These are phyloP conservation scores for Albatrellus ellisii DNA, from an alignment of 768 basidiomycete genomes.

Conservation along the genomic window DNA sequence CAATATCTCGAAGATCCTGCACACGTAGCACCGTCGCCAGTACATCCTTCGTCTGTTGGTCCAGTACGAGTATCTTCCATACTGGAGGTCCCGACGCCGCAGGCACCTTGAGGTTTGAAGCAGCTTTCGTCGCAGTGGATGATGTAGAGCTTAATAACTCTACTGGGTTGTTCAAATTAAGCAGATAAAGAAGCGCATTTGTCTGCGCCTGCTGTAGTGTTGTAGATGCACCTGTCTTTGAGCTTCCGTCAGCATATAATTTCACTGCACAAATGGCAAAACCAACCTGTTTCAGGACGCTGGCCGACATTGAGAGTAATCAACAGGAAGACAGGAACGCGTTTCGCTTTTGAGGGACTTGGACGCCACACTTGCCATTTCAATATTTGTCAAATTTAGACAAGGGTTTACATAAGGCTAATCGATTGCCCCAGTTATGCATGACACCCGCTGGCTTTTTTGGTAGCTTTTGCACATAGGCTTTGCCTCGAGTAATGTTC, in stretches of 20 bases:
- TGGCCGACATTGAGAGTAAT: too few relatives aligned
- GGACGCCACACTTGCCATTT: too few relatives aligned
- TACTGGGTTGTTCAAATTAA: conserved; percentile 68
- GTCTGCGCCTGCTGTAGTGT: conserved; percentile 88
- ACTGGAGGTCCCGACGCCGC: conserved; percentile 58
- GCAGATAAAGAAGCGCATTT: conserved; percentile 65
- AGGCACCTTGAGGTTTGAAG: conserved; percentile 35
- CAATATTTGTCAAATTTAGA: too few relatives aligned
- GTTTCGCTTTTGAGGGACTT: too few relatives aligned
- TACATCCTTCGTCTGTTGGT: conserved; percentile 93
- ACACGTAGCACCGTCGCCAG: conserved; percentile 91
- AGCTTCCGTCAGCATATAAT: not conserved
- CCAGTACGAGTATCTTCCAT: conserved; percentile 94
- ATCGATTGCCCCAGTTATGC: too few relatives aligned
- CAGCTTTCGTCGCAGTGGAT: conserved; percentile 23
- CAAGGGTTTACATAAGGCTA: too few relatives aligned
- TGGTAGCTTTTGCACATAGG: too few relatives aligned
- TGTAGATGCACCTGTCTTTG: conserved; percentile 27
- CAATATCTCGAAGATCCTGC: conserved; percentile 91
- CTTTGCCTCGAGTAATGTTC: too few relatives aligned
- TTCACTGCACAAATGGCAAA: too few relatives aligned
- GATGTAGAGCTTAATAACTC: conserved; percentile 22
- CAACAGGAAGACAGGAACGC: too few relatives aligned
- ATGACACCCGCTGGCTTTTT: too few relatives aligned
- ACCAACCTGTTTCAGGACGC: too few relatives aligned